Evolutionary conservation across 352 stramenopile genomes (phyloP).

Genomic region (Phytophthora crassamura): DNA sequence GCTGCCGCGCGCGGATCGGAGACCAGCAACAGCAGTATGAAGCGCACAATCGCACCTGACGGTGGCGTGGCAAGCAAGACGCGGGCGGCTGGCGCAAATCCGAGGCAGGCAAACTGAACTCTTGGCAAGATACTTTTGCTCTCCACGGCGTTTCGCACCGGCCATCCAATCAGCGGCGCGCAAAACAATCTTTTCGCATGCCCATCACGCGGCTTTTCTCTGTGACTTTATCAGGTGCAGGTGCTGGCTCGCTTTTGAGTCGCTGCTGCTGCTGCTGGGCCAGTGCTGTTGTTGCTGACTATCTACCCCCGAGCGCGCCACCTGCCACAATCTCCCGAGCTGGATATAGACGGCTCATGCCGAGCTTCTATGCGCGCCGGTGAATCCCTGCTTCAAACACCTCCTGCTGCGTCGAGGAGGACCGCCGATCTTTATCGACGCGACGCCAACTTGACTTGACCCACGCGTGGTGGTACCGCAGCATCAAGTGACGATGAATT

Average conservation of each 20-base stretch:
- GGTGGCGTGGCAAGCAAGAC: too few relatives aligned
- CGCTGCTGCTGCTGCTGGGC: slow-evolving; percentile 2
- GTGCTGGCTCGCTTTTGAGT: slow-evolving; percentile 10
- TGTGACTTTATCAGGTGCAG: slow-evolving; percentile 37
- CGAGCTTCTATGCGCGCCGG: slow-evolving; percentile 14
- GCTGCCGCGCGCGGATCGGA: not conserved
- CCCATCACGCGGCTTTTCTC: slow-evolving; percentile 28
- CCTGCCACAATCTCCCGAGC: slow-evolving; percentile 25
- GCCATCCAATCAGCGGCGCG: slow-evolving; percentile 21
- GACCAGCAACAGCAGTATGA: slow-evolving; percentile 7
- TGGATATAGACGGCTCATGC: slow-evolving; percentile 1
- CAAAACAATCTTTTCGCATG: slow-evolving; percentile 23
- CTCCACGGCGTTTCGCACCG: slow-evolving; percentile 26
- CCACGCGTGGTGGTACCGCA: slow-evolving; percentile 17
- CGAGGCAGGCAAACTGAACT: slow-evolving; percentile 21
- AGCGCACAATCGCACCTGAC: too few relatives aligned
- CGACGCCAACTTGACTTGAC: slow-evolving; percentile 18
- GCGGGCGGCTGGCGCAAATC: not conserved
- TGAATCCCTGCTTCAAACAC: slow-evolving; percentile 28
- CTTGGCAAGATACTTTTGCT: slow-evolving; percentile 40
- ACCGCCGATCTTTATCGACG: slow-evolving; percentile 24
- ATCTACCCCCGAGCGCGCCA: slow-evolving; percentile 19
- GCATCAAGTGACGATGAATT: slow-evolving; percentile 40
- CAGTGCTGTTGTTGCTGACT: not conserved
- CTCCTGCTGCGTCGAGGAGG: too few relatives aligned